These are phyloP conservation scores for Salix suchowensis DNA, from an alignment of 345 rosid genomes.

Conservation along the genomic window DNA sequence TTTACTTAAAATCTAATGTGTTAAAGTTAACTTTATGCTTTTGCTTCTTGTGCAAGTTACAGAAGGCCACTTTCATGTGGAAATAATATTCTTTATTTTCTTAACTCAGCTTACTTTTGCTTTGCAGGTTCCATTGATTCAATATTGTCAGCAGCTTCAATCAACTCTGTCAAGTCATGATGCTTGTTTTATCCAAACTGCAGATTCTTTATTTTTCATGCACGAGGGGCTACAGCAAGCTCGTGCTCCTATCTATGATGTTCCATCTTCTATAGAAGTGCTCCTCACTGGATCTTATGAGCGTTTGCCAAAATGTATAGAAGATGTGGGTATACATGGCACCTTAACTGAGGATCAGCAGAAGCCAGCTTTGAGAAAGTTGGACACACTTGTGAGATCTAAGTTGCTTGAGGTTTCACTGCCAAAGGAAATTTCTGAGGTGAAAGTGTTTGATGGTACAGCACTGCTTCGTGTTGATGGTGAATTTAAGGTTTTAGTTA, in stretches of 20 bases:
- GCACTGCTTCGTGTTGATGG: constrained; percentile 70
- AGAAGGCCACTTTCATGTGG: background rate
- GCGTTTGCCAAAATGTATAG: constrained; percentile 87
- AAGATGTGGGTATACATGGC: constrained; percentile 78
- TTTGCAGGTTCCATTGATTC: constrained; percentile 83
- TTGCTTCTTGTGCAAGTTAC: background rate
- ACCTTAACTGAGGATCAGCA: constrained; percentile 69
- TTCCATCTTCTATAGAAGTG: constrained; percentile 88
- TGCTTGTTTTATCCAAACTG: constrained; percentile 84
- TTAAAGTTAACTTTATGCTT: background rate
- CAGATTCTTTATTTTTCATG: constrained; percentile 93
- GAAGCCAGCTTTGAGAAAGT: constrained; percentile 76
- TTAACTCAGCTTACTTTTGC: constrained; percentile 4
- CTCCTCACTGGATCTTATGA: constrained; percentile 82
- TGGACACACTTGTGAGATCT: constrained; percentile 84
- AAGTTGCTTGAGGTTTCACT: constrained; percentile 77
- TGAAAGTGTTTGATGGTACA: constrained; percentile 82
- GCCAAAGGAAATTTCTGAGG: constrained; percentile 83
- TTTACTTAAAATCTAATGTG: background rate
- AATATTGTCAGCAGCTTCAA: constrained; percentile 76
- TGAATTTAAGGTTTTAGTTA: constrained; percentile 87
- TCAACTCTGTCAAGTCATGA: constrained; percentile 87
- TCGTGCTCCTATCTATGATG: constrained; percentile 93
- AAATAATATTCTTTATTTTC: background rate
- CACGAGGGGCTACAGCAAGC: constrained; percentile 98